Evolutionary conservation across 1,284 basidiomycete species (phyloP).

Genomic region (Volvariella volvacea): DNA sequence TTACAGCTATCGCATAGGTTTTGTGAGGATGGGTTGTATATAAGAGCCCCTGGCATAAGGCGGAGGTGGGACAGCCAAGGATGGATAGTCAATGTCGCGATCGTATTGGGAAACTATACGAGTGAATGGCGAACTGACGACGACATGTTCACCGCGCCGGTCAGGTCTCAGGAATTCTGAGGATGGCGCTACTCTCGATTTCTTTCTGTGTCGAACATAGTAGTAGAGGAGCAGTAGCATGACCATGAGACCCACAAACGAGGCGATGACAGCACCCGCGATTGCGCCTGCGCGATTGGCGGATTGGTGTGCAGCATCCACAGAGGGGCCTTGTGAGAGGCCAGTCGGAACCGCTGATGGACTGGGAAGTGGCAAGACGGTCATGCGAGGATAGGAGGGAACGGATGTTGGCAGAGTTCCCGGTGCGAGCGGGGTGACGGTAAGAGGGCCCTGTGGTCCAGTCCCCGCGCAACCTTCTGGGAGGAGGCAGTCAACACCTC

Average conservation of each 20-base stretch:
- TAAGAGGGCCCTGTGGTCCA: not conserved
- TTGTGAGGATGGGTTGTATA: too few species aligned
- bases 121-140: constrained; percentile 7
- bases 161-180: constrained; percentile 32
- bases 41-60: too few species aligned
- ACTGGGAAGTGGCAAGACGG: too few species aligned
- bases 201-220: constrained; percentile 27
- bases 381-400: too few species aligned
- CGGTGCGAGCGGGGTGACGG: constrained; percentile 9
- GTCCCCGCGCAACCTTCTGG: not conserved
- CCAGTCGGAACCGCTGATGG: too few species aligned
- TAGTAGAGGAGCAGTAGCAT: constrained; percentile 21
- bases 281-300: constrained; percentile 25
- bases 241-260: constrained; percentile 23
- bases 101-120: not conserved
- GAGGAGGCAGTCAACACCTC: constrained; percentile 10
- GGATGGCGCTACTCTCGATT: constrained; percentile 38
- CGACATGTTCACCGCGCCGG: constrained; percentile 9
- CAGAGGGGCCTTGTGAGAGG: too few species aligned
- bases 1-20: too few species aligned
- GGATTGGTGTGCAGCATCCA: too few species aligned
- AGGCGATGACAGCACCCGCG: constrained; percentile 37
- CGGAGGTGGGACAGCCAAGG: too few species aligned
- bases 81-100: not conserved
- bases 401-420: too few species aligned